These are phyloP conservation scores for Linanthus parryae DNA, from an alignment of 148 eudicot species.

Conservation along the genomic window DNA sequence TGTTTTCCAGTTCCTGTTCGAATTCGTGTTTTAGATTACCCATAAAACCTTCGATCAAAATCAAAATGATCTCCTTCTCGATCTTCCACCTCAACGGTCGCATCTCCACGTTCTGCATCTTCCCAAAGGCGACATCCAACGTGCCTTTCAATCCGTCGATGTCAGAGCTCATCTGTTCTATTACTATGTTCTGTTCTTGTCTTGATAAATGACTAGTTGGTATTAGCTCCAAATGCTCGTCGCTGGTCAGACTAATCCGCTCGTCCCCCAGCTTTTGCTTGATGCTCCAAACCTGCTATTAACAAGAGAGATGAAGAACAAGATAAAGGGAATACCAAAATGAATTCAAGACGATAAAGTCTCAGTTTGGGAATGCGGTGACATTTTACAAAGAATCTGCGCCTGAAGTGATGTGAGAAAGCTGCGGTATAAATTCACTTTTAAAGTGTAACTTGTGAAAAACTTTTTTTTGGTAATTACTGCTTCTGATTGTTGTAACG, in stretches of 20 bases:
- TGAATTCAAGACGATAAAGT: too few relatives aligned
- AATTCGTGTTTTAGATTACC: conserved; percentile 19
- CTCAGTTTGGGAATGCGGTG: too few relatives aligned
- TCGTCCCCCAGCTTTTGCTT: conserved; percentile 54
- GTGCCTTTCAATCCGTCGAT: conserved; percentile 54
- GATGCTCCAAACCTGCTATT: conserved; percentile 38
- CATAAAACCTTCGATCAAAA: conserved; percentile 34
- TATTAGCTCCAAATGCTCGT: conserved; percentile 10
- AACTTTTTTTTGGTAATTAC: too few relatives aligned
- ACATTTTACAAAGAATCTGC: too few relatives aligned
- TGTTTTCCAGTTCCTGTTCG: conserved; percentile 11
- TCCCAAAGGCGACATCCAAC: conserved; percentile 47
- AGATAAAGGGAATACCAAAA: too few relatives aligned
- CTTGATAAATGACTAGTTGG: conserved; percentile 7
- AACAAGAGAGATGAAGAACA: too few relatives aligned
- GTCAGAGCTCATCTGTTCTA: conserved; percentile 54
- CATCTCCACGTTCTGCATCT: conserved; percentile 35
- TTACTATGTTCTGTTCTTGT: conserved; percentile 21
- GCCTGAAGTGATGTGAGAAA: too few relatives aligned
- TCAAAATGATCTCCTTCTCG: conserved; percentile 38
- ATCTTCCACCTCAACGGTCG: conserved; percentile 31
- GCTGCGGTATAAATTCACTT: too few relatives aligned
- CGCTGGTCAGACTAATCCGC: conserved; percentile 16
- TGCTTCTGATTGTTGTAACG: too few relatives aligned
- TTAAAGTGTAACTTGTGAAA: too few relatives aligned